Conservation (phyloP, 495 filamentous ascomycete species). For the Penicillium atrosanguineum region DNA sequence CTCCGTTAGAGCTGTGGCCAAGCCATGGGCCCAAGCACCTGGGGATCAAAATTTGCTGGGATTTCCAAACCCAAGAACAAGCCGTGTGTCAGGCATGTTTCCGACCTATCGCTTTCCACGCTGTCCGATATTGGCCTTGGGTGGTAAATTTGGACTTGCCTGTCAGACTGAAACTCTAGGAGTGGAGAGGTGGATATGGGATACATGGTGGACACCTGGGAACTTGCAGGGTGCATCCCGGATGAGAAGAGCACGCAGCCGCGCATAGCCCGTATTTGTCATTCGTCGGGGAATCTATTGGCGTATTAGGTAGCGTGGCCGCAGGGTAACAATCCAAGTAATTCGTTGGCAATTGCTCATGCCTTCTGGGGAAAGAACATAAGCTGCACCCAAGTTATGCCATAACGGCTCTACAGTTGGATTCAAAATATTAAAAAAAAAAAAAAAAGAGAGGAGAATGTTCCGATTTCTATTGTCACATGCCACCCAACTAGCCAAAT, state of each 20-base stretch:
- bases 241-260: constrained; percentile 10
- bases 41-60: background rate
- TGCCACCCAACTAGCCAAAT: constrained; percentile 38
- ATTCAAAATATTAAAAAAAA: constrained; percentile 25
- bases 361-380: background rate
- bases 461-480: constrained; percentile 48
- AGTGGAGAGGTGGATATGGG: background rate
- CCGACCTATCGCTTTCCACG: background rate
- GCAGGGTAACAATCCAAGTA: background rate
- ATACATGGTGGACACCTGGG: background rate
- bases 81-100: constrained; percentile 1
- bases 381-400: constrained; percentile 6
- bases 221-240: constrained; percentile 16
- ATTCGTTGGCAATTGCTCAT: background rate
- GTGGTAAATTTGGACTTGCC: background rate
- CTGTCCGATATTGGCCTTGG: background rate
- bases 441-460: constrained; percentile 49
- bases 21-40: background rate
- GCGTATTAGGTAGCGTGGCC: constrained; percentile 1
- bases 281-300: background rate
- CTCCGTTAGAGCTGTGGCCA: background rate
- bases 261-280: constrained; percentile 11
- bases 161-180: background rate
- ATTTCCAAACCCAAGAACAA: background rate
- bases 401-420: constrained; percentile 11